Evolutionary conservation across 768 basidiomycete genomes (phyloP), one percentile per base, ranked within the genome.

Genomic region (Lyophyllum decastes): DNA sequence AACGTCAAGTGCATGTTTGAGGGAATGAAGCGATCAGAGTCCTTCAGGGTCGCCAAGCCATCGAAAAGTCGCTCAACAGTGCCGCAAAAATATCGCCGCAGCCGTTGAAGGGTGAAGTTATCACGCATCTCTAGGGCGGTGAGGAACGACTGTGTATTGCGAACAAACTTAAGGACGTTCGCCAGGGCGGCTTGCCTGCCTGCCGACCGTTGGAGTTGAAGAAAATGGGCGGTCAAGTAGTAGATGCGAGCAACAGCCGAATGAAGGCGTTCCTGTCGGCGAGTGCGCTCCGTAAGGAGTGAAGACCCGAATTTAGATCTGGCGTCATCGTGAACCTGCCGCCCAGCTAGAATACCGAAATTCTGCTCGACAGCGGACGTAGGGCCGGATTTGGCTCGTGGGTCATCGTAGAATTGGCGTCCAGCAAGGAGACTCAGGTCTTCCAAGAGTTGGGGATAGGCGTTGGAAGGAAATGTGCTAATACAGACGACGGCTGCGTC

Each of bases 11-110:
- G 86, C 76, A 87, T 87, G 56, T 90, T 83, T 4, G 81, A 76
- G 1, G 90, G 86, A 51, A 91, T 83, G 67, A 92, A 92, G 4
- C 87, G 80, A 51, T 94, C 92, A 0, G 86, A 84, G 57, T 90
- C 87, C 49, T 87, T 86, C 26, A 93, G 76, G 33, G 78, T 79
- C 2, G 86, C 81, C 27, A 91, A 72, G 14, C 84, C 89, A 61
- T 93, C 89, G 58, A 95, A 94, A 10, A 97, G 80, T 49, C 89
- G 86, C 70, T 95, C 92, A 3, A 97, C 85, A 0, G 89, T 85
- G 19, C 92, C 90, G 65, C 95, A 97, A 70, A 96, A 97, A 69
- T 92, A 95, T 24, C 93, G 86, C 26, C 95, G 87, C 27, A 96
- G 77, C 8, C 87, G 83, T 60, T 95, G 92, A 25, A 94, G 72